Evolutionary conservation across 2,329 filamentous ascomycete species (phyloP), one percentile per base, ranked within the genome.

Genomic region (Neonectria coccinea): DNA sequence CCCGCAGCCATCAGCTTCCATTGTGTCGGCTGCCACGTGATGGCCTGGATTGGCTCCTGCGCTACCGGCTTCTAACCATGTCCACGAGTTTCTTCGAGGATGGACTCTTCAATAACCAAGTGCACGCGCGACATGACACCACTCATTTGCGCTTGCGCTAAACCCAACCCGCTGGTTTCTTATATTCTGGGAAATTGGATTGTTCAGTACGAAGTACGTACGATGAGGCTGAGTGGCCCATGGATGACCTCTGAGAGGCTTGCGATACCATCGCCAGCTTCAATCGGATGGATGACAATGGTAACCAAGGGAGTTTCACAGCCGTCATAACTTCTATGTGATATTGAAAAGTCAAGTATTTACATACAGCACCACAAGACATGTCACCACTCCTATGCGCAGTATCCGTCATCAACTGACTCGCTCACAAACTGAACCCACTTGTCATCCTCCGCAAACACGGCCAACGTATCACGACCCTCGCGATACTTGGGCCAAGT

Each of bases 401-500:
- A 67, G 11, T 65, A 64, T 5, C 59, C 57, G 3, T 67, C 65
- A 10, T 65, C 52, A 10, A 67, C 47, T n/a, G 57, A 62, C 45
- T 65, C 39, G 27, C 56, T 60, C 36, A 56, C 53, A 5, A 67
- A 52, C 33, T 66, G 59, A 9, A 67, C 36, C 55, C 58, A 51
- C 18, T 62, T 45, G n/a, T 66, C 45, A 3, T 63, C 64, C 20
- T 62, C 59, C 5, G 70, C 73, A 64, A 74, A 67, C 2, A 70
- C 58, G 2, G 66, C 64, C 65, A 74, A 63, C 1, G 64, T 71
- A 22, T 70, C 65, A n/a, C 59, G 41, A 6, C 62, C 56, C 6
- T 53, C 18, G 5, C 60, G 48, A 55, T 74, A 76, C 45, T 70
- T 64, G 25, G 69, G 71, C 74, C 71, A 75, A 9, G 55, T 63